phyloP scores from a whole-genome alignment of 148 eudicot genomes.

The Diospyros kaki region DNA sequence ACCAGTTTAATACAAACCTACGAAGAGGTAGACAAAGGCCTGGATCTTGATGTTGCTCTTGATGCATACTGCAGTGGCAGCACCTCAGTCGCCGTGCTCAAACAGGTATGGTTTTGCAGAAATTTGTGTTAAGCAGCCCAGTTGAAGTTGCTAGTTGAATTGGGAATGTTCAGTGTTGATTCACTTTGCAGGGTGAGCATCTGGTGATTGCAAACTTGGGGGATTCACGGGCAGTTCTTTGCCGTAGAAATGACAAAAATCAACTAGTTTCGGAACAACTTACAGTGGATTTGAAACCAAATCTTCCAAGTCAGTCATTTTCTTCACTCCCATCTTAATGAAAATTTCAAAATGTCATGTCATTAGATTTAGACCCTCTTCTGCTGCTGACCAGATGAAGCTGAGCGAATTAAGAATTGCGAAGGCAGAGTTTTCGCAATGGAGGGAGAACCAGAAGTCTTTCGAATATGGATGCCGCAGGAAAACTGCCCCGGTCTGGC shows the following conservation, averaged over 20 bases:
- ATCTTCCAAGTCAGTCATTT: constrained; percentile 34
- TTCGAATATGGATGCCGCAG: constrained; percentile 73
- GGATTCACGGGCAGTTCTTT: constrained; percentile 78
- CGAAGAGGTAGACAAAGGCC: constrained; percentile 58
- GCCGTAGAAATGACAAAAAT: constrained; percentile 50
- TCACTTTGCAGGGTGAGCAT: constrained; percentile 43
- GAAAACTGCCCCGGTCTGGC: constrained; percentile 85
- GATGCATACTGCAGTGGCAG: constrained; percentile 83
- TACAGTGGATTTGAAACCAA: constrained; percentile 82
- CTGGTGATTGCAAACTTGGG: constrained; percentile 75
- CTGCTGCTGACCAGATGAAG: constrained; percentile 36
- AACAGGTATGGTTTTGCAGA: constrained; percentile 43
- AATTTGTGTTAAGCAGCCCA: neutral
- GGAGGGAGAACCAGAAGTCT: constrained; percentile 56
- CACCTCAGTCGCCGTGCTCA: constrained; percentile 58
- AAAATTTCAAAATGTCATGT: too few species aligned
- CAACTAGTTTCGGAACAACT: constrained; percentile 53
- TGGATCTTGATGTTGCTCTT: constrained; percentile 37
- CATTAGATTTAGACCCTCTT: too few species aligned
- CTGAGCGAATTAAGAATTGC: constrained; percentile 46
- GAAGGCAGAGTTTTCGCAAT: constrained; percentile 67
- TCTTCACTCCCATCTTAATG: too few species aligned
- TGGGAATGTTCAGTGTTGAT: neutral
- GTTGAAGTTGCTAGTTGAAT: neutral
- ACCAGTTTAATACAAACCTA: constrained; percentile 42